Conservation (phyloP, 2,329 filamentous ascomycete genomes). For the Colletotrichum musicola region DNA sequence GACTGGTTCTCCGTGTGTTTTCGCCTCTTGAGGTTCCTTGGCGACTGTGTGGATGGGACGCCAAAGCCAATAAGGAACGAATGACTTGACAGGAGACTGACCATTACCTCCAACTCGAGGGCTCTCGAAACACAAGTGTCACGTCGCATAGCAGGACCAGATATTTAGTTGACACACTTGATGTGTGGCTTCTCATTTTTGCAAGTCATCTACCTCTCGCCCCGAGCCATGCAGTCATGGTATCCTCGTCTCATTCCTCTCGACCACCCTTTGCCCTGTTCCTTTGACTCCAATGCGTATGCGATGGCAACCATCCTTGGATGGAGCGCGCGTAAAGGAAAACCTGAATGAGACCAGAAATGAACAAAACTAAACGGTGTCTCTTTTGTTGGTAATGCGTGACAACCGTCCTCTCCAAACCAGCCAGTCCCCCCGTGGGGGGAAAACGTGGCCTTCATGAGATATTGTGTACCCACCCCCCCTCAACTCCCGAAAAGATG, state of each 20-base stretch:
- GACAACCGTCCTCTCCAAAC: constrained; percentile 19
- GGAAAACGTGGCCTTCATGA: constrained; percentile 23
- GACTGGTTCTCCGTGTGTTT: too few relatives aligned
- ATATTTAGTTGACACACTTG: constrained; percentile 6
- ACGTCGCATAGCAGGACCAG: background rate
- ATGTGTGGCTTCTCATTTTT: constrained; percentile 30
- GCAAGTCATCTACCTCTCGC: constrained; percentile 26
- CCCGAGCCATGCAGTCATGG: constrained; percentile 33
- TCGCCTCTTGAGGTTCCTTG: too few relatives aligned
- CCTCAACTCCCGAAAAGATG: constrained; percentile 28
- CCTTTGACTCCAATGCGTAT: constrained; percentile 34
- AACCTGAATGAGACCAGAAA: constrained; percentile 9
- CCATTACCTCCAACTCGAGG: too few relatives aligned
- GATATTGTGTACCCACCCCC: constrained; percentile 17
- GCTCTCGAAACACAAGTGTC: background rate
- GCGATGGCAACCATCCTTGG: constrained; percentile 32
- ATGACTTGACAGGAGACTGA: too few relatives aligned
- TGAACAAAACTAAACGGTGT: background rate
- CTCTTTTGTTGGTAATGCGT: constrained; percentile 9
- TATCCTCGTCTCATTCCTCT: constrained; percentile 29
- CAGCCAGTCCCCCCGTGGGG: constrained; percentile 8
- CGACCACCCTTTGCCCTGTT: background rate
- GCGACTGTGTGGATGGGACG: too few relatives aligned
- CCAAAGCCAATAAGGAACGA: too few relatives aligned
- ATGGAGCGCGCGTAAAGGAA: constrained; percentile 21